A percentile compares a stretch with the other conserved stretches of the same genome.
phyloP scores from a whole-genome alignment of 352 stramenopile genomes.

The Blastocystis sp. region DNA sequence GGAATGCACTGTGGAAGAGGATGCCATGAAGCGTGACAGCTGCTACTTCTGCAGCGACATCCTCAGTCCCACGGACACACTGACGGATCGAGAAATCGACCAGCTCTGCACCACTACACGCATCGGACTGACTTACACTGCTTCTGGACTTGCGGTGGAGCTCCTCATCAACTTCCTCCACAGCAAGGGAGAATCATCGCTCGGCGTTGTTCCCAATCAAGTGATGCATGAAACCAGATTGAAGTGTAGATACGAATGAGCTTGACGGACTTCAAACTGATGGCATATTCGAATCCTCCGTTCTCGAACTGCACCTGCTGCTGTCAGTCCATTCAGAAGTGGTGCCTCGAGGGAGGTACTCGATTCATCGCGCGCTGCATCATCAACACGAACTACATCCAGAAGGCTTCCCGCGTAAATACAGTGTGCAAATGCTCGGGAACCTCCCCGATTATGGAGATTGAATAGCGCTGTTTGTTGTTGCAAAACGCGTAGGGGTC shows the following conservation, averaged over 20 bases:
- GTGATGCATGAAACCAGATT: slow-evolving; percentile 72
- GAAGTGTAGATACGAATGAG: slow-evolving; percentile 91
- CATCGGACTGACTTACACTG: slow-evolving; percentile 87
- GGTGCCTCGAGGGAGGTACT: slow-evolving; percentile 77
- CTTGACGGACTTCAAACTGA: slow-evolving; percentile 86
- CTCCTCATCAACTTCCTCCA: slow-evolving; percentile 91
- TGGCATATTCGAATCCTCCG: slow-evolving; percentile 81
- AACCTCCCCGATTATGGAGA: not conserved
- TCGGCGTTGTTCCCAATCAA: slow-evolving; percentile 74
- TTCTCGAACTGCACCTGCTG: slow-evolving; percentile 94
- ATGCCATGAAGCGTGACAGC: slow-evolving; percentile 72
- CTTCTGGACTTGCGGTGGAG: slow-evolving; percentile 88
- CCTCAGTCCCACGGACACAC: slow-evolving; percentile 91
- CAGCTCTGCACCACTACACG: slow-evolving; percentile 99
- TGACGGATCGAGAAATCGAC: slow-evolving; percentile 92
- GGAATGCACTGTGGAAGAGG: no score
- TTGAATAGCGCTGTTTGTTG: not conserved
- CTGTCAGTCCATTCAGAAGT: slow-evolving; percentile 82
- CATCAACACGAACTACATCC: slow-evolving; percentile 74
- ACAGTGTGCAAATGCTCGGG: slow-evolving; percentile 8
- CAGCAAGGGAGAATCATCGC: slow-evolving; percentile 79
- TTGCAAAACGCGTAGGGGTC: not conserved
- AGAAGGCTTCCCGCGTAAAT: slow-evolving; percentile 73
- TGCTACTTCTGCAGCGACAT: slow-evolving; percentile 99
- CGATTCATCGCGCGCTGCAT: slow-evolving; percentile 73